Evolutionary conservation across 805 yeast genomes (phyloP).

Genomic region (Candida glaebosa): DNA sequence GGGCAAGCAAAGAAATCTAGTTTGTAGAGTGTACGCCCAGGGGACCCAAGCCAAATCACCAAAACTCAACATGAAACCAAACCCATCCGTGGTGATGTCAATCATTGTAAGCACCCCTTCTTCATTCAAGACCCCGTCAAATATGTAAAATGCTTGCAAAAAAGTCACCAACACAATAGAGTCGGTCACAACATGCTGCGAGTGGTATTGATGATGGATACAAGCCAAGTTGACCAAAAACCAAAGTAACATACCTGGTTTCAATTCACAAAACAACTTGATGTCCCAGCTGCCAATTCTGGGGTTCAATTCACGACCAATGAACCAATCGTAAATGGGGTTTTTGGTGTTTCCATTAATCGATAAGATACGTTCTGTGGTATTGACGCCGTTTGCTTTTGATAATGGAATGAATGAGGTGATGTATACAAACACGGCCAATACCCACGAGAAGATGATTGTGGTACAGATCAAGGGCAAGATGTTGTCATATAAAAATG

Average conservation of each 20-base stretch:
- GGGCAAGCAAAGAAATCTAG: constrained; percentile 67
- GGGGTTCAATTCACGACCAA: constrained; percentile 95
- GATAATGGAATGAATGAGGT: constrained; percentile 62
- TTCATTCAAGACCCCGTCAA: constrained; percentile 92
- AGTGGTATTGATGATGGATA: constrained; percentile 73
- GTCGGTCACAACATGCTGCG: constrained; percentile 58
- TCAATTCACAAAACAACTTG: constrained; percentile 86
- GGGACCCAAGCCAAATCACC: constrained; percentile 95
- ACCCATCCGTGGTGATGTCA: constrained; percentile 94
- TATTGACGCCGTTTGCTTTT: constrained; percentile 47
- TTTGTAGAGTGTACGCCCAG: constrained; percentile 82
- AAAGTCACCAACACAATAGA: constrained; percentile 66
- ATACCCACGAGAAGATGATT: constrained; percentile 56
- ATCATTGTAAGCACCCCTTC: constrained; percentile 90
- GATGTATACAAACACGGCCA: constrained; percentile 65
- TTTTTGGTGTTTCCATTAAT: constrained; percentile 83
- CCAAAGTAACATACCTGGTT: constrained; percentile 94
- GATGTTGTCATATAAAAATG: constrained; percentile 66
- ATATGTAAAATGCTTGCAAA: constrained; percentile 76
- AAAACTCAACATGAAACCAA: constrained; percentile 93
- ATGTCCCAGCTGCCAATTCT: constrained; percentile 82
- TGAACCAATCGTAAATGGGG: constrained; percentile 85
- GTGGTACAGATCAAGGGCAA: constrained; percentile 62
- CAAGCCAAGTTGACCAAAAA: constrained; percentile 71
- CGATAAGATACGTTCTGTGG: constrained; percentile 71